Conservation (phyloP, 2,329 filamentous ascomycete genomes). For the Scedosporium apiospermum region DNA sequence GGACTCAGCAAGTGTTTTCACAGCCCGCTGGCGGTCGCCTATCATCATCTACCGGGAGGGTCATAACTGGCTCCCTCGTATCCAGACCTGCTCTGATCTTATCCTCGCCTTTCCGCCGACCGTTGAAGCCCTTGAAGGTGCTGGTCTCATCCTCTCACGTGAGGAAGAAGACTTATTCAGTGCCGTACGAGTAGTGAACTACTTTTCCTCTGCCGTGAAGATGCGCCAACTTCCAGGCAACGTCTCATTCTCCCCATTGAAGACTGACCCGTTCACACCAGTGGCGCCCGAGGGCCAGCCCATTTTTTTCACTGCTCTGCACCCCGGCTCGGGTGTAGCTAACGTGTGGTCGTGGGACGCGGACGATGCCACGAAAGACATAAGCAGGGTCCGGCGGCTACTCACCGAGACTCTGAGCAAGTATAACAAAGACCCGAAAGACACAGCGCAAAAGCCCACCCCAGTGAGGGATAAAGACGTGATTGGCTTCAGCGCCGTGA, state of each 20-base stretch:
- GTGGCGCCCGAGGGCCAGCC: conserved; percentile 7
- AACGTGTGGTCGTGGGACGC: conserved; percentile 8
- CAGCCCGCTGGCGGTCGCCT: not conserved
- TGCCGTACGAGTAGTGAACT: not conserved
- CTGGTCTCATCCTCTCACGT: not conserved
- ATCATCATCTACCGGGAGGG: not conserved
- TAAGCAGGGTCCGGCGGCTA: not conserved
- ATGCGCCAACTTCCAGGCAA: not conserved
- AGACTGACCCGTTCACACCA: not conserved
- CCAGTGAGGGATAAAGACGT: conserved; percentile 2
- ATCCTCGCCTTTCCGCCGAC: conserved; percentile 4
- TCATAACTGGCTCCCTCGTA: not conserved
- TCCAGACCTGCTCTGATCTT: conserved; percentile 1
- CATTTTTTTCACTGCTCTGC: conserved; percentile 1
- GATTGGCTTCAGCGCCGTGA: not conserved
- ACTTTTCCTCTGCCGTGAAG: conserved; percentile 3
- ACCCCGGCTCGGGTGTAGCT: conserved; percentile 4
- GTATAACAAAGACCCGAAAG: conserved; percentile 6
- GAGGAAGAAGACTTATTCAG: conserved; percentile 3
- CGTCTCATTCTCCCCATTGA: not conserved
- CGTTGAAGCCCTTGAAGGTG: not conserved
- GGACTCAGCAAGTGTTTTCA: not conserved
- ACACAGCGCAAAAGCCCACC: not conserved
- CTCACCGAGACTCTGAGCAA: conserved; percentile 6
- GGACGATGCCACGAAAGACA: not conserved